A percentile compares a stretch with the other conserved stretches of the same genome.
phyloP scores from a whole-genome alignment of 2,329 filamentous ascomycete genomes.

The Ceratocystis lukuohia region DNA sequence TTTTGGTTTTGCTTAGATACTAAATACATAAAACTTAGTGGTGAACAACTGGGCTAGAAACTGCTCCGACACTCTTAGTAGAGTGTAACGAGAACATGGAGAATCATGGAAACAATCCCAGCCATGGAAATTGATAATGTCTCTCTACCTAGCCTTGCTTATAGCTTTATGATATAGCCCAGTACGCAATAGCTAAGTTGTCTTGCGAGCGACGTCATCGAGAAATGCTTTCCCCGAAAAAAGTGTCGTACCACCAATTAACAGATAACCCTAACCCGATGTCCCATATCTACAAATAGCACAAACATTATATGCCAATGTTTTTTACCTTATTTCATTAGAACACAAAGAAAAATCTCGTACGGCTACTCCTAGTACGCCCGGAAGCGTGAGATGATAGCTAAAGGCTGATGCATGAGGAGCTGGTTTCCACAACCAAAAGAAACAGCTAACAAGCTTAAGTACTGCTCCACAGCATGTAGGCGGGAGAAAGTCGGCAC shows the following conservation, averaged over 20 bases:
- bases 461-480: not conserved
- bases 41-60: not conserved
- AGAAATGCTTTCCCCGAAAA: not conserved
- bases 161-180: too few relatives aligned
- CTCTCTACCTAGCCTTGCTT: not conserved
- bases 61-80: not conserved
- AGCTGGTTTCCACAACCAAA: not conserved
- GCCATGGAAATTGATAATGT: not conserved
- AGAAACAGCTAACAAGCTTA: not conserved
- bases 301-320: too few relatives aligned
- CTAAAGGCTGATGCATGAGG: not conserved
- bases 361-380: not conserved
- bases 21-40: not conserved
- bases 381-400: not conserved
- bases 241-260: not conserved
- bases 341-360: not conserved
- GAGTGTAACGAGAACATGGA: not conserved
- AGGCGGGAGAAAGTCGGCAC: not conserved
- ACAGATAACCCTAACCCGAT: not conserved
- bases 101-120: not conserved
- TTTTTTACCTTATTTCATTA: too few relatives aligned
- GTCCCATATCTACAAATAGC: too few relatives aligned
- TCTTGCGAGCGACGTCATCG: not conserved
- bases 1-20: not conserved
- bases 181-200: not conserved